Percentiles rank a stretch among this genome's conserved stretches.
Evolutionary conservation across 2,329 filamentous ascomycete species (phyloP).

Genomic region (Xylaria digitata): DNA sequence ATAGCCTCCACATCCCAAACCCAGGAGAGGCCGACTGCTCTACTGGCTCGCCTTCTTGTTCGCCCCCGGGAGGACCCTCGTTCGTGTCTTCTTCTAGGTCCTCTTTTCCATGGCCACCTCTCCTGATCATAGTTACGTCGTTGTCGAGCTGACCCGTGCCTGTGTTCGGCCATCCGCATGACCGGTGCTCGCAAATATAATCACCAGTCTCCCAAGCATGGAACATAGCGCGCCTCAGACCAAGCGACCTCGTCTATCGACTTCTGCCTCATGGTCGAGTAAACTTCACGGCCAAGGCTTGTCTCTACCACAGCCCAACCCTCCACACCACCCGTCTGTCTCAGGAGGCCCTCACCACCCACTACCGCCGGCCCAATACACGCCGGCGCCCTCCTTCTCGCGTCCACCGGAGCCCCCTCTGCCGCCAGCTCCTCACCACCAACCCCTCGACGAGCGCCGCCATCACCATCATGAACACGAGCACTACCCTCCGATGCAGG

Average conservation of each 20-base stretch:
- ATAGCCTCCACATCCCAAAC: conserved; percentile 30
- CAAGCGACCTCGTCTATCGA: conserved; percentile 68
- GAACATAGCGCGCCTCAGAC: conserved; percentile 68
- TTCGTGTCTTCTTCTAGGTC: conserved; percentile 47
- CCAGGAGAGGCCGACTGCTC: conserved; percentile 26
- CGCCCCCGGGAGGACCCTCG: conserved; percentile 39
- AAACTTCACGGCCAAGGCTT: conserved; percentile 54
- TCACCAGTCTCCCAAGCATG: conserved; percentile 60
- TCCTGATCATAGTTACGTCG: conserved; percentile 48
- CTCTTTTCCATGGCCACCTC: conserved; percentile 53
- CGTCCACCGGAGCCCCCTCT: conserved; percentile 54
- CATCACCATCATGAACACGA: conserved; percentile 68
- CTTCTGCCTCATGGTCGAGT: conserved; percentile 60
- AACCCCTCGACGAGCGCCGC: conserved; percentile 64
- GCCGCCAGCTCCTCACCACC: conserved; percentile 58
- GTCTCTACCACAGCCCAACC: conserved; percentile 59
- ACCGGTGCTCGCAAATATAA: conserved; percentile 55
- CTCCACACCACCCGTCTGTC: conserved; percentile 50
- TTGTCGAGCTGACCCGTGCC: conserved; percentile 51
- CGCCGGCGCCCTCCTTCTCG: conserved; percentile 52
- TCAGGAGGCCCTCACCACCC: conserved; percentile 53
- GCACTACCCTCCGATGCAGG: conserved; percentile 65
- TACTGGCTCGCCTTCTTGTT: conserved; percentile 16
- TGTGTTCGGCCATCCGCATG: conserved; percentile 49
- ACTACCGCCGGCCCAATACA: conserved; percentile 53